These are phyloP conservation scores for Prosopis cineraria DNA, from an alignment of 306 rosid species.

Conservation along the genomic window DNA sequence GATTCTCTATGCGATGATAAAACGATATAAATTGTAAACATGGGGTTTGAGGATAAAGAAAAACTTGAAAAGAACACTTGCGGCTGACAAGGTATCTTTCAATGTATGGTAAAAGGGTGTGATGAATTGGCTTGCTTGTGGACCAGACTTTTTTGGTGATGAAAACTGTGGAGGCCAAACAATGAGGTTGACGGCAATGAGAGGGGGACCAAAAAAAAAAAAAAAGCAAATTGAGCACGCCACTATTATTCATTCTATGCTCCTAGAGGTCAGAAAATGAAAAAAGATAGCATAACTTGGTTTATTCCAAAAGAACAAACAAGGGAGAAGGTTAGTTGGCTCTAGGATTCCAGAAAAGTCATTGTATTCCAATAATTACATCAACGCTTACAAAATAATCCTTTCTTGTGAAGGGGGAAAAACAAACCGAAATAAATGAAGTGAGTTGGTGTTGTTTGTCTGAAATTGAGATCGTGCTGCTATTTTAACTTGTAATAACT, in stretches of 20 bases:
- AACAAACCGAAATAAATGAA: background rate
- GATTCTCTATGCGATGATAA: background rate
- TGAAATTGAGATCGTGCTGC: background rate
- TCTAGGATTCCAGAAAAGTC: background rate
- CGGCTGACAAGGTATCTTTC: constrained; percentile 10
- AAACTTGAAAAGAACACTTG: constrained; percentile 23
- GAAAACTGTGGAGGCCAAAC: background rate
- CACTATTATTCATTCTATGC: background rate
- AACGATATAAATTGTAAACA: background rate
- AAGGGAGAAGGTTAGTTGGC: background rate
- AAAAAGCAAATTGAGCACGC: background rate
- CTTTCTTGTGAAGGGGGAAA: background rate
- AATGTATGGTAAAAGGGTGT: background rate
- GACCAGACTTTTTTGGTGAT: constrained; percentile 6
- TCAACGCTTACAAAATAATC: background rate
- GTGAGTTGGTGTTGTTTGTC: background rate
- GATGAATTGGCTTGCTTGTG: background rate
- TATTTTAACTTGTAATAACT: background rate
- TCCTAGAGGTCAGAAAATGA: background rate
- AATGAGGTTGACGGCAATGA: background rate
- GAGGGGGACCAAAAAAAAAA: too few species aligned
- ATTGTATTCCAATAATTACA: background rate
- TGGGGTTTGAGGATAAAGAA: background rate
- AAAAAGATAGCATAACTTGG: background rate
- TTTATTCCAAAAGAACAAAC: background rate